Conservation (phyloP, 305 asterid species). For the Ilex paraguariensis region DNA sequence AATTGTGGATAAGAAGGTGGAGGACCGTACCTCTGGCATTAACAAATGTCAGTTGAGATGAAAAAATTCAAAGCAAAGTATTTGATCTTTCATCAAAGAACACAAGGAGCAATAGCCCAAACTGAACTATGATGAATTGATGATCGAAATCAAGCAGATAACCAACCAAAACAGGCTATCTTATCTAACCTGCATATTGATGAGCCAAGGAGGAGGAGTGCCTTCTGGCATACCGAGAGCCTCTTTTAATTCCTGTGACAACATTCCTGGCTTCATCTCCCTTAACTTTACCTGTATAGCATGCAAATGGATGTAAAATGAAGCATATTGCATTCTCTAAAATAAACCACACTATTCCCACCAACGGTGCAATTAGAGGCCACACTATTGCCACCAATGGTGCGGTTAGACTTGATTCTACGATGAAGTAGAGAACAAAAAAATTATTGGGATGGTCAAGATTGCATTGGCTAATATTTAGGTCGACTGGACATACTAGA, state of each 20-base stretch:
- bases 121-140: no score
- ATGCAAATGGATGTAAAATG: not conserved
- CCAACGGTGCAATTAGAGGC: no score
- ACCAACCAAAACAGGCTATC: not conserved
- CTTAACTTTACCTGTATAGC: conserved; percentile 66
- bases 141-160: not conserved
- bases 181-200: conserved; percentile 82
- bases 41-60: not conserved
- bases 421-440: no score
- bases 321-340: not conserved
- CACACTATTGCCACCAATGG: no score
- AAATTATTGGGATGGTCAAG: no score
- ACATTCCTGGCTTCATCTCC: conserved; percentile 88
- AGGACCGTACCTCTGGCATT: conserved; percentile 83
- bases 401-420: no score
- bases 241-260: conserved; percentile 84
- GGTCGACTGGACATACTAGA: no score
- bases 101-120: no score
- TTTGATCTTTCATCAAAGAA: not conserved
- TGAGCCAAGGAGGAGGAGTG: conserved; percentile 98
- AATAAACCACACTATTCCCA: no score
- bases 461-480: no score
- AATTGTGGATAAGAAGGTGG: conserved; percentile 97
- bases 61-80: not conserved
- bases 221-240: conserved; percentile 98